Evolutionary conservation across 331 rosid species (phyloP), one percentile per base, ranked within the genome.

Genomic region (Prunus yedoensis): DNA sequence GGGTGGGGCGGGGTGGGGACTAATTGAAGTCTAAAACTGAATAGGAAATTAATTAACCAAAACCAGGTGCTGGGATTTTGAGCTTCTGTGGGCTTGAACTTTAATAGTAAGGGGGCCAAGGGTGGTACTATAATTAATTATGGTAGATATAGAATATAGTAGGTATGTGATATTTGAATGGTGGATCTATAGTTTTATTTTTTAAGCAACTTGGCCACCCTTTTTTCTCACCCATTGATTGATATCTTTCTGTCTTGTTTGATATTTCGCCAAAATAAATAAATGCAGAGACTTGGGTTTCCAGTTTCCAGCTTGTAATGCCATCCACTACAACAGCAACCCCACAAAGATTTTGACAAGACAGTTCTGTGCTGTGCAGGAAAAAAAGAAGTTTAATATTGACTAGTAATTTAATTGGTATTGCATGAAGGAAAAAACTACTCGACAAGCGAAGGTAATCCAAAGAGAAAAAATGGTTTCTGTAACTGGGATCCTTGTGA

Each of bases 81-180:
- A 49, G 51, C 83, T 58, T 73, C 82, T 82, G 85, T 82, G 85
- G 82, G 85, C 85, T 66, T 76, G 32, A 66, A 57, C 32, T 72
- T 47, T 30, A 64, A 71, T 18, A 67, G 47, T 51, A 21, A 21
- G 0, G 10, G 21, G 66, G 47, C 47, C 70, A 66, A 70, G 78
- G 73, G 78, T 61, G 73, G 77, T 50, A 63, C 52, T 75, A 35
- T 64, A 61, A 83, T 77, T 83, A 16, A 12, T 84, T 68, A 45
- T 74, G 70, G 79, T 47, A 74, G 80, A 74, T 71, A 16, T 11
- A 41, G 20, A 16, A 45, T n/a, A 23, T 32, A 35, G 49, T 52
- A 52, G 21, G 20, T 6, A 5, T 28, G 56, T 51, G n/a, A 16
- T 8, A 32, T 16, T 32, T 59, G 43, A 45, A 38, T 58, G 53